Evolutionary conservation across 2,329 filamentous ascomycete genomes (phyloP).

Genomic region (Beauveria scarabaeidicola): DNA sequence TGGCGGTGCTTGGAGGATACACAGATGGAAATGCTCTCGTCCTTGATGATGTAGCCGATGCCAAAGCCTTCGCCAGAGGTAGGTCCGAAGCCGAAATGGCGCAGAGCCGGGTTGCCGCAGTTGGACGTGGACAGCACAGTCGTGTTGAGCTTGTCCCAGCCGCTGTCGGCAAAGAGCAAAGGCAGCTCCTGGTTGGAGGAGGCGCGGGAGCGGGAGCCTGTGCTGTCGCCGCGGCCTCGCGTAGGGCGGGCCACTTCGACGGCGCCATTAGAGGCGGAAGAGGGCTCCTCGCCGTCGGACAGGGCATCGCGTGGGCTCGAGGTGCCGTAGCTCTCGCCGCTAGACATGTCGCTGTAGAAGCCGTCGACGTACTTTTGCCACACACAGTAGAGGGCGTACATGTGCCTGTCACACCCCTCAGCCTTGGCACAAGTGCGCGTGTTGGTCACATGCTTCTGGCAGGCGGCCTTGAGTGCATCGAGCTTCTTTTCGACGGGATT

Average conservation of each 20-base stretch:
- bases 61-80: slow-evolving; percentile 92
- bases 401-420: slow-evolving; percentile 81
- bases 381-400: slow-evolving; percentile 89
- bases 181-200: slow-evolving; percentile 48
- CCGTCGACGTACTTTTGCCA: slow-evolving; percentile 88
- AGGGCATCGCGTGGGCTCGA: slow-evolving; percentile 48
- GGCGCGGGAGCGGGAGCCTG: slow-evolving; percentile 39
- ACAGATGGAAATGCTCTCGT: slow-evolving; percentile 62
- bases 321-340: slow-evolving; percentile 50
- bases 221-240: slow-evolving; percentile 46
- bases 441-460: slow-evolving; percentile 68
- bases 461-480: slow-evolving; percentile 74
- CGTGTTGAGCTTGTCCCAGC: slow-evolving; percentile 92
- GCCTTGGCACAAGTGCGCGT: slow-evolving; percentile 85
- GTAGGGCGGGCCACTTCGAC: slow-evolving; percentile 26
- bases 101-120: slow-evolving; percentile 89
- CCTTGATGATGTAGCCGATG: slow-evolving; percentile 98
- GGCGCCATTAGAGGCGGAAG: slow-evolving; percentile 20
- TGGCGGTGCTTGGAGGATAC: slow-evolving; percentile 90
- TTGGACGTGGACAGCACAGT: slow-evolving; percentile 97
- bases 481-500: slow-evolving; percentile 76
- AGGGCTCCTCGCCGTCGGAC: slow-evolving; percentile 29
- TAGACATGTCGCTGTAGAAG: slow-evolving; percentile 46
- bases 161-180: slow-evolving; percentile 73
- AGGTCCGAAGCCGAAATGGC: slow-evolving; percentile 94